Percentiles rank a stretch among this genome's conserved stretches.
These are phyloP conservation scores for Vitis labrusca DNA, from an alignment of 164 flowering plant genomes.

Conservation along the genomic window DNA sequence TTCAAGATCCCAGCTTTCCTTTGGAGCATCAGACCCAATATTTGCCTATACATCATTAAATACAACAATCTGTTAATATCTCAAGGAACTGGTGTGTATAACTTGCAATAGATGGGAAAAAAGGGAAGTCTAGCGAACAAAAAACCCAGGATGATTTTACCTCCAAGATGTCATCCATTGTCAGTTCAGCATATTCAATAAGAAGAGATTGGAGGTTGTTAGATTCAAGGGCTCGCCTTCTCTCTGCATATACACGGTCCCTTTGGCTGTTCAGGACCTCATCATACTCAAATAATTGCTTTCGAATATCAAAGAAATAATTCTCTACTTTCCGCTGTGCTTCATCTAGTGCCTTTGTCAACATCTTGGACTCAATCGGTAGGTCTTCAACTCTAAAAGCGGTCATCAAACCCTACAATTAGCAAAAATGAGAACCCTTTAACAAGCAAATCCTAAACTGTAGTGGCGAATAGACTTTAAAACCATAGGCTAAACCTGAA, in stretches of 20 bases:
- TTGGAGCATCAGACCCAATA: conserved; percentile 80
- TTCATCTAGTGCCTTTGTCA: conserved; percentile 96
- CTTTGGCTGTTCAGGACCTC: conserved; percentile 98
- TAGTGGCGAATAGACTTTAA: background rate
- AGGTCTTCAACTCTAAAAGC: conserved; percentile 98
- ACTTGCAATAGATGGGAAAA: background rate
- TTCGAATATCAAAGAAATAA: conserved; percentile 93
- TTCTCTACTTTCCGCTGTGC: conserved; percentile 99
- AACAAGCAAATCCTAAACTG: conserved; percentile 1
- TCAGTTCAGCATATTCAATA: conserved; percentile 93
- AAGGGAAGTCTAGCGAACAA: background rate
- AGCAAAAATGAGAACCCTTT: conserved; percentile 10
- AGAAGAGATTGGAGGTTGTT: conserved; percentile 82
- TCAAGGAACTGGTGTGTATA: background rate
- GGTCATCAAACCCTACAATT: conserved; percentile 86
- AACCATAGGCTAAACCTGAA: conserved; percentile 59
- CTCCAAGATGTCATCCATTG: conserved; percentile 98
- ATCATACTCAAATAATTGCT: conserved; percentile 94
- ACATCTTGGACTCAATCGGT: conserved; percentile 94
- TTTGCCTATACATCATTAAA: conserved; percentile 60
- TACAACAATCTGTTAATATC: conserved; percentile 1
- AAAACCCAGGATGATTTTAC: conserved; percentile 28
- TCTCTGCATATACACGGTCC: conserved; percentile 95
- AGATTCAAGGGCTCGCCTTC: conserved; percentile 92
- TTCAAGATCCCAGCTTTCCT: conserved; percentile 90